Base-by-base conservation (phyloP, 2,329 filamentous ascomycete genomes). In the Paecilomyces sp. region DNA sequence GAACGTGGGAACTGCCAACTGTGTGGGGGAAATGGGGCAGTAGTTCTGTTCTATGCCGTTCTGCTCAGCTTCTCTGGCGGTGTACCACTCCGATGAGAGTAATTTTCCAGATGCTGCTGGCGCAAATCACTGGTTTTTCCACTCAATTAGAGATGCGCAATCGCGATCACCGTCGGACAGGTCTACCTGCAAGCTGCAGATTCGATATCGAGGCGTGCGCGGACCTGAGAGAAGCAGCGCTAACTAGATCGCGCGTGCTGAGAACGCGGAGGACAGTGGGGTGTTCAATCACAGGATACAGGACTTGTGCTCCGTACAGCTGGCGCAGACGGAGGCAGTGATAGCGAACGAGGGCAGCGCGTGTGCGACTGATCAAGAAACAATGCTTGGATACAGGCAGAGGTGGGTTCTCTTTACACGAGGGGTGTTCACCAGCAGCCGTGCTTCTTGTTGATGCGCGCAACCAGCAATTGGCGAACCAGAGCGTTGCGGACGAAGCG, bases 391-490 rank as follows among this genome's bases (percentile, higher is more conserved):
- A 57, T 57, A 30, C 18, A 47, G 51, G 51, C 22, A 12, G 22
- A 53, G 51, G 28, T 50, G 41, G 31, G 36, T 47, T 47, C 33
- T 25, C 12, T 9, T 30, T 28, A 18, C 24, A 41, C 25, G 31
- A 28, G 55, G 15, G 55, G 25, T 24, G 33, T 34, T 31, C 34
- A 47, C 25, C 18, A 50, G 34, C 25, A 9, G 25, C 18, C 22
- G 55, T 24, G 22, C n/a, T 33, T 22, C 36, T 41, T 30, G 33
- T 52, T 51, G 56, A 63, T 65, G 64, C 63, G 63, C 64, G 66
- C 62, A 68, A 47, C 41, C 41, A 61, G 65, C 68, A 74, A 75
- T 74, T 73, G 72, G 68, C 72, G 72, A 74, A 75, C 72, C 71
- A 74, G 66, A 72, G 63, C 65, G 51, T 25, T 28, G 50, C 36